A percentile compares a stretch with the other conserved stretches of the same genome.
phyloP scores from a whole-genome alignment of 176 grass and related monocot species.

The Aegilops tauschii region DNA sequence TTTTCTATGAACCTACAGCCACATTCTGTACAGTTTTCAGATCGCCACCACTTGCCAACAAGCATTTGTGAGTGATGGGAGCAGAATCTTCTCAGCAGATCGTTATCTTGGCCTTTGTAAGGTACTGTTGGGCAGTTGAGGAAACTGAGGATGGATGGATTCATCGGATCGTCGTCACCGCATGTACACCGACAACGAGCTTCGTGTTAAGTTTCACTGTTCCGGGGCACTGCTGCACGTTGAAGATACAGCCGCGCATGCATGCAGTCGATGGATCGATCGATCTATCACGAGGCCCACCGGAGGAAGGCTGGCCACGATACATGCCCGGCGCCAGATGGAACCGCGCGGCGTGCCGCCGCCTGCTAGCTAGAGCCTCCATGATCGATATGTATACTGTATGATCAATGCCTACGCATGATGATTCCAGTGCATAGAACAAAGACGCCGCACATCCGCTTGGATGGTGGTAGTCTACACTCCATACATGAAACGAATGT shows the following conservation, averaged over 20 bases:
- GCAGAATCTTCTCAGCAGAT: background rate
- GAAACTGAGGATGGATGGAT: background rate
- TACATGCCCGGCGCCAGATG: background rate
- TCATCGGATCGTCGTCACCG: background rate
- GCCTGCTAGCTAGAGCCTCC: background rate
- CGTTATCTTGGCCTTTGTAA: background rate
- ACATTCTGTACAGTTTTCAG: background rate
- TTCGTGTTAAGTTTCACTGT: background rate
- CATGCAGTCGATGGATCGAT: background rate
- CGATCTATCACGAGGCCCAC: background rate
- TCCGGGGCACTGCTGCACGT: background rate
- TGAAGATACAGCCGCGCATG: background rate
- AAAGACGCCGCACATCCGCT: background rate
- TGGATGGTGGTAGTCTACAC: background rate
- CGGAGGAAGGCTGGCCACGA: background rate
- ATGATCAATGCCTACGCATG: no score
- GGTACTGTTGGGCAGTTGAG: background rate
- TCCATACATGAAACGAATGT: no score
- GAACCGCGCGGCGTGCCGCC: background rate
- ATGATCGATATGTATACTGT: background rate
- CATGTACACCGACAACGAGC: background rate
- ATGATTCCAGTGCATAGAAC: background rate
- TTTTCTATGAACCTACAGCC: background rate
- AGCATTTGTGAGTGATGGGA: background rate
- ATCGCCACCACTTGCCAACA: background rate